Evolutionary conservation across 179 eudicot species (phyloP), one percentile per base, ranked within the genome.

Genomic region (Carnegiea gigantea): DNA sequence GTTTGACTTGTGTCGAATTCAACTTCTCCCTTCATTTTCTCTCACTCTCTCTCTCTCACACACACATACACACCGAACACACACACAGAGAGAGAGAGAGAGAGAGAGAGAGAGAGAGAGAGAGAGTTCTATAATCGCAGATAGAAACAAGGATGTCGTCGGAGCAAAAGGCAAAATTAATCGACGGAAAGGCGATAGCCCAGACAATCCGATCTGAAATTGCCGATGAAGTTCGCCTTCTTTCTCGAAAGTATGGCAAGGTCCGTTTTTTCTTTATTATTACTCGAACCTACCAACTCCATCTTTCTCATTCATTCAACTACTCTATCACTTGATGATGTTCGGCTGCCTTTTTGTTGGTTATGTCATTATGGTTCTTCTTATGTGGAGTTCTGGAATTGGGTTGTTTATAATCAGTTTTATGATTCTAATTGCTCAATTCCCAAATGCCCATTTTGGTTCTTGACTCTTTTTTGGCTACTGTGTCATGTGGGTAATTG

Each of bases 101-200:
- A n/a, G n/a, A n/a, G n/a, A n/a, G n/a, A n/a, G n/a, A n/a, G n/a
- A n/a, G n/a, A n/a, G n/a, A n/a, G n/a, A n/a, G n/a, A n/a, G n/a
- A n/a, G n/a, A 40, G 8, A 40, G 44, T 40, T 40, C 9, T 11
- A 48, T 1, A 48, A 48, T 48, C 14, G 15, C 14, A 48, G 53
- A 48, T 48, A 11, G 53, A 48, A 48, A 48, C 14, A 48, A 48
- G 53, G 15, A 48, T 48, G 53, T 62, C 87, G 24, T 82, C 92
- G 38, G 92, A 90, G 78, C 90, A 89, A 4, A 65, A 79, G 48
- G 99, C 97, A 46, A 85, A 81, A 21, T 78, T 94, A 46, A 94
- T 95, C 88, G 97, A 95, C 83, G 99, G 98, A n/a, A 93, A 95
- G 80, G 94, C 92, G 17, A 88, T 93, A 26, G 98, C 99, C 2